A percentile compares a stretch with the other conserved stretches of the same genome.
phyloP scores from a whole-genome alignment of 148 eudicot genomes.

The Rhododendron molle region DNA sequence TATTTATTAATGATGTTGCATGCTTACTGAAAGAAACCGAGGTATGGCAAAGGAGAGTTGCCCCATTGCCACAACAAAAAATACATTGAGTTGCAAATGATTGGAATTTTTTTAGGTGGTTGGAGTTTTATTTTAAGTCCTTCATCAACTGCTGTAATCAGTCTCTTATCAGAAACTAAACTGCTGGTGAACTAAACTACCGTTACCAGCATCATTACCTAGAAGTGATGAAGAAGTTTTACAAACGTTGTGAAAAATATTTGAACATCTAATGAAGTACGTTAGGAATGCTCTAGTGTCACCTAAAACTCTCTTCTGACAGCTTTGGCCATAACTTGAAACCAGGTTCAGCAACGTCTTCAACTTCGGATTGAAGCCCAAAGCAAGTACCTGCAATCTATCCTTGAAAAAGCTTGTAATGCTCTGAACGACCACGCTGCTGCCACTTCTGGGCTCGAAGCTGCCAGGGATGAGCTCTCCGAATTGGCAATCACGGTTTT shows the following conservation, averaged over 20 bases:
- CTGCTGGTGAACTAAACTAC: neutral
- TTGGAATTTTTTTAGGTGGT: neutral
- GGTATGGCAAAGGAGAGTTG: neutral
- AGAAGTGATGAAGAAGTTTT: neutral
- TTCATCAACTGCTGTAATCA: neutral
- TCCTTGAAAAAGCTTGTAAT: slow-evolving; percentile 75
- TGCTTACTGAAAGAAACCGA: neutral
- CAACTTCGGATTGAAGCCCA: slow-evolving; percentile 75
- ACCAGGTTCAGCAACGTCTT: slow-evolving; percentile 66
- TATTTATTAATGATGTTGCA: neutral
- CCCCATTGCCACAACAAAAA: neutral
- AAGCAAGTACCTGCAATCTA: slow-evolving; percentile 63
- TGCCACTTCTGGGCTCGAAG: slow-evolving; percentile 51
- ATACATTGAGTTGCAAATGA: neutral
- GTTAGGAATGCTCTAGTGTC: neutral
- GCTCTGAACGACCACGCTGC: slow-evolving; percentile 46
- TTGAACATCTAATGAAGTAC: neutral
- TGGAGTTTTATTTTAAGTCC: neutral
- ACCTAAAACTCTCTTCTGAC: neutral
- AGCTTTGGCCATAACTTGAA: neutral
- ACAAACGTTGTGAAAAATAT: neutral
- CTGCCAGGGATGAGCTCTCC: slow-evolving; percentile 56
- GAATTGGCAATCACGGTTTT: slow-evolving; percentile 53
- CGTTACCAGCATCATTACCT: neutral
- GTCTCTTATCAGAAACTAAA: neutral